Evolutionary conservation across 345 rosid species (phyloP), one percentile per base, ranked within the genome.

Genomic region (Viola odorata): DNA sequence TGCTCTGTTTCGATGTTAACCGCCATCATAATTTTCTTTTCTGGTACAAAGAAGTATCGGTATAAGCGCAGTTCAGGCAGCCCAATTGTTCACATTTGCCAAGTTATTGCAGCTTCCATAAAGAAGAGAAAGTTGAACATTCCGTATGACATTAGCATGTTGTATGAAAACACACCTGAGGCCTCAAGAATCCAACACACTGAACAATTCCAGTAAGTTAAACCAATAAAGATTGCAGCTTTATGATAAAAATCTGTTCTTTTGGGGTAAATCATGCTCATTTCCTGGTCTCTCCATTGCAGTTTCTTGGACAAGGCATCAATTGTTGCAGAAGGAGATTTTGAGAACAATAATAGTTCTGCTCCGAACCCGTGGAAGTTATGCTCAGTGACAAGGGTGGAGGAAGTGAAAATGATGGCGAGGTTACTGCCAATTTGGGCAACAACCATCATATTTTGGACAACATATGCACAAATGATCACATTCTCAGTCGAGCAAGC

Each of bases 31-130:
- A 37, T 86, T 45, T 80, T 91, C 69, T 68, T 88, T 45, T 82
- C 75, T 4, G 91, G 95, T 49, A 82, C 77, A 7, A 82, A 72
- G 58, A 77, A 68, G 16, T 91, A 84, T 48, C 77, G 98, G 62
- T 88, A 84, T 67, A 88, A 91, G 85, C 84, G 83, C 59, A 71
- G 87, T 69, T 44, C 52, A 69, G 95, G 96, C 14, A 91, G 91
- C 71, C 96, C 96, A 4, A 74, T 88, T 11, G 90, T 88, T 40
- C 95, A 84, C 57, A 84, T 91, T 54, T 66, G 76, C 63, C 98
- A 91, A 62, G 91, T 91, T 41, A 63, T 86, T 62, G 84, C 64
- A 4, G 98, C 91, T 54, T 75, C 96, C 5, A 38, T 70, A 32
- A 78, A 63, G 61, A 91, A 88, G 67, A 83, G 85, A 62, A 68